Conservation (phyloP, 208 protist species). For the Leishmania turanica region DNA sequence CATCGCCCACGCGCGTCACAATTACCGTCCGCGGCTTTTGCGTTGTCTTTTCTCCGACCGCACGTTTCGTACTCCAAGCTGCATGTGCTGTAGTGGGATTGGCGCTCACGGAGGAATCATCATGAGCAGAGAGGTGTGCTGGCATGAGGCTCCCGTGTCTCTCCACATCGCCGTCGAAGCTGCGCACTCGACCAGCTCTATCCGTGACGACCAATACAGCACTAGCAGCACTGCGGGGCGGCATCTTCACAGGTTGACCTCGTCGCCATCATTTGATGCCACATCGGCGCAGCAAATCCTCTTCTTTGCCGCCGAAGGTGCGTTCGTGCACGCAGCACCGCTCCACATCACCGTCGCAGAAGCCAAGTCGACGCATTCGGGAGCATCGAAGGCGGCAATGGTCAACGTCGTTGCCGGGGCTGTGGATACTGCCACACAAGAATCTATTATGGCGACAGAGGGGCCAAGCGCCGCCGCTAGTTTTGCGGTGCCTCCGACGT, state of each 20-base stretch:
- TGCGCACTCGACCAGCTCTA: not conserved
- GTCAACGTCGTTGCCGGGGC: not conserved
- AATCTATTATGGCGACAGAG: not conserved
- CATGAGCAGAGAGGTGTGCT: not conserved
- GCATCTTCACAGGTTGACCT: not conserved
- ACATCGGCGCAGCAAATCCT: not conserved
- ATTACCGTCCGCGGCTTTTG: not conserved
- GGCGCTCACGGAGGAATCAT: not conserved
- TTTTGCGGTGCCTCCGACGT: not conserved
- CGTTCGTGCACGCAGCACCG: slow-evolving; percentile 2
- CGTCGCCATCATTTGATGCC: not conserved
- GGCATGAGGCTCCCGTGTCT: slow-evolving; percentile 5
- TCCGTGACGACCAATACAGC: not conserved
- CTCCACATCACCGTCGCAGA: not conserved
- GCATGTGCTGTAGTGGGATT: not conserved
- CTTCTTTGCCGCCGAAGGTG: not conserved
- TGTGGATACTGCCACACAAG: not conserved
- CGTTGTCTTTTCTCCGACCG: not conserved
- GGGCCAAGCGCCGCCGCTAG: not conserved
- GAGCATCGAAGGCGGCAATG: not conserved
- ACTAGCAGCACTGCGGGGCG: not conserved
- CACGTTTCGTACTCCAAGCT: not conserved
- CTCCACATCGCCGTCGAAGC: not conserved
- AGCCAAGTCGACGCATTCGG: not conserved
- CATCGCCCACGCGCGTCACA: slow-evolving; percentile 19